Base-by-base conservation (phyloP, 176 grass and related monocot genomes). In the Phragmites australis region DNA sequence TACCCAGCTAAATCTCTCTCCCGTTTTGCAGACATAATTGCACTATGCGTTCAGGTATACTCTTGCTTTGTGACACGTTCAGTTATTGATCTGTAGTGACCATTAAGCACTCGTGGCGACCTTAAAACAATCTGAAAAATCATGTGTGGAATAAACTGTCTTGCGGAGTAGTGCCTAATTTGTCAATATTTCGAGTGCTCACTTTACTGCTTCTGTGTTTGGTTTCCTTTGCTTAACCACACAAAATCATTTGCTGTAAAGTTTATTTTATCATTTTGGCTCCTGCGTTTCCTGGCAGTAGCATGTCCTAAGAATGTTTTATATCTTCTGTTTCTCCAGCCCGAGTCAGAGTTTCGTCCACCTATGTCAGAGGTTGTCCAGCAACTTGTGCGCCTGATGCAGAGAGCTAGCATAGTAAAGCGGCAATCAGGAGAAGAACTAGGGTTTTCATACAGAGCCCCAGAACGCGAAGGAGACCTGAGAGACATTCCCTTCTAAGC, bases 311-410 rank as follows among this genome's bases (percentile, higher is more conserved):
- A 60, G 31, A 34, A 80, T 52, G 31, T 5, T 26, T 55, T 65
- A 19, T 84, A 2, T 70, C 32, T 9, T 66, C 72, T 68, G 39
- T 45, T 72, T 91, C 50, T 88, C 76, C 59, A 99, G 97, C 84
- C 90, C 2, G 90, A 93, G 66, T 93, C 97, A 41, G 97, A 99
- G 75, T 99, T 99, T 72, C 90, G 97, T 17, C 97, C 97, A 51
- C 93, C 97, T 1, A 93, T 99, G 93, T 99, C 93, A 19, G 90
- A 99, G 89, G 93, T 99, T 55, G 97, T 99, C 42, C 97, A 96
- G 68, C 90, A 99, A 64, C 88, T 99, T 65, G 97, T 96, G 52
- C 84, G 90, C 34, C 74, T 99, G 70, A 87, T 91, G 88, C 97
- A 99, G 66, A 88, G 97, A 81, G 90, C 93, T n/a, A 96, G 93